Evolutionary conservation across 768 basidiomycete species (phyloP).

Genomic region (Podaxis sp.): DNA sequence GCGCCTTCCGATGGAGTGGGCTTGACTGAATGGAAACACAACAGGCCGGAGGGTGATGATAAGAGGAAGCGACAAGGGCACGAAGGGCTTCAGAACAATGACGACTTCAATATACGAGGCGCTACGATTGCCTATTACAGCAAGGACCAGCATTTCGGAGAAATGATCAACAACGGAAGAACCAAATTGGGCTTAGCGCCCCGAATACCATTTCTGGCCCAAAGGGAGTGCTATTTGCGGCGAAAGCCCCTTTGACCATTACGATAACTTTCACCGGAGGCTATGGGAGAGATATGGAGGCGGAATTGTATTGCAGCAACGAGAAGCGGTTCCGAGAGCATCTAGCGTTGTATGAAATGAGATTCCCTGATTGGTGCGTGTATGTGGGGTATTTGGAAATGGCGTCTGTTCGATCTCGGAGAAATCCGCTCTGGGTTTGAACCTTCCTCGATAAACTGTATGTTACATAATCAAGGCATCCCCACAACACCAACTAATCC

Average conservation of each 20-base stretch:
- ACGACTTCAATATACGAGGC: neutral
- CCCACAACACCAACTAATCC: constrained; percentile 7
- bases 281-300: too few relatives aligned
- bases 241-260: too few relatives aligned
- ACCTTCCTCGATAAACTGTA: constrained; percentile 37
- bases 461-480: constrained; percentile 34
- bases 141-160: neutral
- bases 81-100: too few relatives aligned
- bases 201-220: neutral
- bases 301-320: too few relatives aligned
- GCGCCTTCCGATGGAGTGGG: too few relatives aligned
- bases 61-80: too few relatives aligned
- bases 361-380: too few relatives aligned
- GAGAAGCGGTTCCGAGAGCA: too few relatives aligned
- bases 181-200: neutral
- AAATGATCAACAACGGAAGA: neutral
- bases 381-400: neutral
- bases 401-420: neutral
- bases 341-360: too few relatives aligned
- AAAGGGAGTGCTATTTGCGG: neutral
- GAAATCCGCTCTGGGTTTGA: neutral
- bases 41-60: too few relatives aligned
- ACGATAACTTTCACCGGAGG: too few relatives aligned
- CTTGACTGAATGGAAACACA: too few relatives aligned
- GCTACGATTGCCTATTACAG: neutral